Conservation (phyloP, 805 yeast genomes). For the Schwanniomyces yamadae region DNA sequence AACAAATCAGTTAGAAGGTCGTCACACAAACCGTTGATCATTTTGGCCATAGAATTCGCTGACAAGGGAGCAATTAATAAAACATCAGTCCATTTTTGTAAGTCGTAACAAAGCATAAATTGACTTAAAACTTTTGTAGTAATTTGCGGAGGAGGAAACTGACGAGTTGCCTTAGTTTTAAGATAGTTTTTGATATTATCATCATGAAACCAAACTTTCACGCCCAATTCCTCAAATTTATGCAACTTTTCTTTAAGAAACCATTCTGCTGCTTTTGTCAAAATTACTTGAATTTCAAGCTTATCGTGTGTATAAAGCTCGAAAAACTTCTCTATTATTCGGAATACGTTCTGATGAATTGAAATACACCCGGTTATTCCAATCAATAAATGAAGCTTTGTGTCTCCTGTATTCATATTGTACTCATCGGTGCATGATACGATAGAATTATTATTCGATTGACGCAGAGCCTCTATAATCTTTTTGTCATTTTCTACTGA, state of each 20-base stretch:
- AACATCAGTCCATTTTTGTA: slow-evolving; percentile 28
- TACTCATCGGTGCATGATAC: background rate
- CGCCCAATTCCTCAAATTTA: slow-evolving; percentile 21
- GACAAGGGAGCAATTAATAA: slow-evolving; percentile 23
- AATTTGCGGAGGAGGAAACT: slow-evolving; percentile 4
- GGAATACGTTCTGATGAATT: slow-evolving; percentile 18
- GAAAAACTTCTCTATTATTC: slow-evolving; percentile 23
- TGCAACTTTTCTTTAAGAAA: slow-evolving; percentile 17
- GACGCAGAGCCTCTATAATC: slow-evolving; percentile 10
- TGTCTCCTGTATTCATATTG: background rate
- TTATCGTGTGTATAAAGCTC: slow-evolving; percentile 19
- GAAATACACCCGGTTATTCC: slow-evolving; percentile 27
- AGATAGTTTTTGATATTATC: slow-evolving; percentile 17
- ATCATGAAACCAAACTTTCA: slow-evolving; percentile 24
- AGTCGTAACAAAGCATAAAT: slow-evolving; percentile 16
- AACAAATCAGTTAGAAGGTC: slow-evolving; percentile 22
- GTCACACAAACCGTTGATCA: slow-evolving; percentile 24
- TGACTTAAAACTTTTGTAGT: slow-evolving; percentile 13
- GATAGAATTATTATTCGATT: slow-evolving; percentile 6
- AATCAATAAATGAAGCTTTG: slow-evolving; percentile 22
- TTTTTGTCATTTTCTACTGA: slow-evolving; percentile 10
- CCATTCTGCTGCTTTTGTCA: slow-evolving; percentile 24
- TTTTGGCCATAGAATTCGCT: slow-evolving; percentile 26
- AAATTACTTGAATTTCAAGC: slow-evolving; percentile 23
- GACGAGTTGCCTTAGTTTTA: slow-evolving; percentile 10